Evolutionary conservation across 768 basidiomycete species (phyloP).

Genomic region (Lactifluus pinguis): DNA sequence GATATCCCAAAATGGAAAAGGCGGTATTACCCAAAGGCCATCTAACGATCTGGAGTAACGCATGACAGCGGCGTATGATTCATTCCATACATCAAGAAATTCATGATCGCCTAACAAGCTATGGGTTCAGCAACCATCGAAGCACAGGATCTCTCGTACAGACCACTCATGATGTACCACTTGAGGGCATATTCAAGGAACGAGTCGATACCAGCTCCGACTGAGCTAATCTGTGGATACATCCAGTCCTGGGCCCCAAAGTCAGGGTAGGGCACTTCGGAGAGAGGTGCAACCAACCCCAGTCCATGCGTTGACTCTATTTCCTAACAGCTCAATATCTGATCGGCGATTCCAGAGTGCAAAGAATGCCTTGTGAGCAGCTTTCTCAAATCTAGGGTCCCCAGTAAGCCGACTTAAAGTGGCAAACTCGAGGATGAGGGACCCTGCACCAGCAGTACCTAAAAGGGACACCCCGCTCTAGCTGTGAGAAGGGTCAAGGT

Average conservation of each 20-base stretch:
- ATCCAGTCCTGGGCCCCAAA: conserved; percentile 51
- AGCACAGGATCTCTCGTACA: conserved; percentile 19
- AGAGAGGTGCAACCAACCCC: conserved; percentile 45
- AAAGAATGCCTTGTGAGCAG: conserved; percentile 84
- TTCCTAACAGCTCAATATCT: conserved; percentile 77
- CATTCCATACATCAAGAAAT: conserved; percentile 32
- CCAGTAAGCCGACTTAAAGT: conserved; percentile 85
- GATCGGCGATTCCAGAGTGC: conserved; percentile 90
- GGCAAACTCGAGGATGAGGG: conserved; percentile 90
- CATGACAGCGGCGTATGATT: conserved; percentile 44
- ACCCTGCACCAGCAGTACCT: conserved; percentile 92
- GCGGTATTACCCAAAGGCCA: conserved; percentile 70
- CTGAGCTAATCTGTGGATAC: conserved; percentile 63
- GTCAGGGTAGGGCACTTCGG: not conserved
- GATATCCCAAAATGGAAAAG: not conserved
- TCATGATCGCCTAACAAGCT: conserved; percentile 28
- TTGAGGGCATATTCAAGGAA: conserved; percentile 94
- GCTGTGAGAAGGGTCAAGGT: not conserved
- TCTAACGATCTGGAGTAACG: conserved; percentile 71
- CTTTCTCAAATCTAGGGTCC: conserved; percentile 83
- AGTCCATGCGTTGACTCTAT: conserved; percentile 72
- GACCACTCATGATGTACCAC: conserved; percentile 83
- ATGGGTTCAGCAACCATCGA: not conserved
- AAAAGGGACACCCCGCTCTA: conserved; percentile 4
- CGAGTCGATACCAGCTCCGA: conserved; percentile 93